These are phyloP conservation scores for Ichthyophthirius multifiliis DNA, from an alignment of 169 alveolate genomes.

Conservation along the genomic window DNA sequence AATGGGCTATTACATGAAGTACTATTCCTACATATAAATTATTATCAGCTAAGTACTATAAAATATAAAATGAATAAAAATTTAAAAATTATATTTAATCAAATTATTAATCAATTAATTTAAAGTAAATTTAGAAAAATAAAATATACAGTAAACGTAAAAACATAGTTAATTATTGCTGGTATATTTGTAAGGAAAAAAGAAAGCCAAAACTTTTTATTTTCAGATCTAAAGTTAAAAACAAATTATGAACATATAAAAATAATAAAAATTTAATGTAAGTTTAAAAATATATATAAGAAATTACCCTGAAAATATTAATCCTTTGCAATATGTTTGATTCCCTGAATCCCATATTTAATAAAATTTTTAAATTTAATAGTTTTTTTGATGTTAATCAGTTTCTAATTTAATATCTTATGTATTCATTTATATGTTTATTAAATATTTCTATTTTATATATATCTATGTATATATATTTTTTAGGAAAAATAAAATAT, in stretches of 20 bases:
- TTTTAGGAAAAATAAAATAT: too few relatives aligned
- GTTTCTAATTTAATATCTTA: too few relatives aligned
- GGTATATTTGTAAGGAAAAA: background rate
- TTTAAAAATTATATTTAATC: too few relatives aligned
- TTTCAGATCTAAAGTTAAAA: slow-evolving; percentile 4
- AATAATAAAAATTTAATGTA: too few relatives aligned
- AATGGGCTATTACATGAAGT: background rate
- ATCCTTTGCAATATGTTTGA: background rate
- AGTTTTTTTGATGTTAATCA: too few relatives aligned
- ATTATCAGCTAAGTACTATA: background rate
- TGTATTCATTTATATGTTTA: too few relatives aligned
- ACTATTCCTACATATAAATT: background rate
- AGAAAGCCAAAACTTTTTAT: background rate
- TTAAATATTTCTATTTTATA: too few relatives aligned
- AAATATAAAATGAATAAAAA: background rate
- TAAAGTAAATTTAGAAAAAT: background rate
- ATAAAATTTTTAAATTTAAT: background rate
- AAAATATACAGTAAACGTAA: background rate
- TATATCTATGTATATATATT: too few relatives aligned
- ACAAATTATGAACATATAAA: background rate
- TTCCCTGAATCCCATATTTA: background rate
- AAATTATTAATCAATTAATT: background rate
- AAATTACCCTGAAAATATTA: background rate
- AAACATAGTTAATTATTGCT: background rate
- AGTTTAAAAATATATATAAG: background rate